These are phyloP conservation scores for Neonectria coccinea DNA, from an alignment of 2,329 filamentous ascomycete genomes.

Conservation along the genomic window DNA sequence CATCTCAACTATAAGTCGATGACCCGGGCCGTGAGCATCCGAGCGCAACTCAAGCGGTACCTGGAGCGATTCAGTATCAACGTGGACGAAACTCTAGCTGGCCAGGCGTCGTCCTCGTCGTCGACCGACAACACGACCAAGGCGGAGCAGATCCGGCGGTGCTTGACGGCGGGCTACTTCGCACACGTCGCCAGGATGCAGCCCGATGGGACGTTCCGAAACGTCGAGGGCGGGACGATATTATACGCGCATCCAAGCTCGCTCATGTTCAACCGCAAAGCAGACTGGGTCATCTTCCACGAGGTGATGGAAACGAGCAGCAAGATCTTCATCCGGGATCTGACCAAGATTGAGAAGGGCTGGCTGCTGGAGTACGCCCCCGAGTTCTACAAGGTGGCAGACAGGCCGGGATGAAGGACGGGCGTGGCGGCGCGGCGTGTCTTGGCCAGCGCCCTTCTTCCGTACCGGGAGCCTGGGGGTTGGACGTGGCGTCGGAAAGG, in stretches of 20 bases:
- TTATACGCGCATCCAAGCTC: slow-evolving; percentile 92
- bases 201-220: slow-evolving; percentile 88
- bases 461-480: slow-evolving; percentile 16
- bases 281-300: slow-evolving; percentile 96
- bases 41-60: slow-evolving; percentile 86
- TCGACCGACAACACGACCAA: slow-evolving; percentile 51
- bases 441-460: slow-evolving; percentile 11
- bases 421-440: slow-evolving; percentile 10
- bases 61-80: slow-evolving; percentile 85
- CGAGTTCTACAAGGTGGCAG: slow-evolving; percentile 77
- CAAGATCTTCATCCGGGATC: slow-evolving; percentile 90
- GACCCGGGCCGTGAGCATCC: slow-evolving; percentile 84
- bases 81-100: slow-evolving; percentile 71
- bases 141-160: slow-evolving; percentile 82
- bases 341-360: slow-evolving; percentile 93
- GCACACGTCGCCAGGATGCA: slow-evolving; percentile 95
- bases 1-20: slow-evolving; percentile 88
- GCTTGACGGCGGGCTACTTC: slow-evolving; percentile 91
- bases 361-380: slow-evolving; percentile 93
- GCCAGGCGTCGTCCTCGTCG: slow-evolving; percentile 39
- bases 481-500: slow-evolving; percentile 23
- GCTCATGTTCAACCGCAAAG: slow-evolving; percentile 95
- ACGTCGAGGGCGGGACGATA: slow-evolving; percentile 81
- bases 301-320: slow-evolving; percentile 89
- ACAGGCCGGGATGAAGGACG: slow-evolving; percentile 41